phyloP scores from a whole-genome alignment of 2,329 filamentous ascomycete species.

The Fonsecaea erecta region DNA sequence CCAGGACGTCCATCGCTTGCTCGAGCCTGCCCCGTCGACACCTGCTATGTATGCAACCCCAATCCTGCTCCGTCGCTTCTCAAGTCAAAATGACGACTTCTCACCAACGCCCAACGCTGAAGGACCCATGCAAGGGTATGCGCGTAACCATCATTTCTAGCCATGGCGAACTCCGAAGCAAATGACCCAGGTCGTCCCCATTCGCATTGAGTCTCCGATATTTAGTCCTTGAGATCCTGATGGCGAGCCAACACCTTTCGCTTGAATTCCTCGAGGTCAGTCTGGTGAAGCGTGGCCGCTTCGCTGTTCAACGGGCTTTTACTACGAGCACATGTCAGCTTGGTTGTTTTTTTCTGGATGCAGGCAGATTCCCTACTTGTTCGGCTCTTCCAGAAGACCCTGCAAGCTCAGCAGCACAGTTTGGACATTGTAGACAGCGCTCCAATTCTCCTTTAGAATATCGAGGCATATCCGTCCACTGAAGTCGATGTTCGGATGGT shows the following conservation, averaged over 20 bases:
- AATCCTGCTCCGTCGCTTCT: not conserved
- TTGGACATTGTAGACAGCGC: slow-evolving; percentile 94
- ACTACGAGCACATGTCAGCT: slow-evolving; percentile 55
- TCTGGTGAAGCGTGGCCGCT: slow-evolving; percentile 95
- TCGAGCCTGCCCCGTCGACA: not conserved
- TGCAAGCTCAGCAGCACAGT: slow-evolving; percentile 91
- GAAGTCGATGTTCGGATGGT: slow-evolving; percentile 98
- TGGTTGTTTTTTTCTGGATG: not conserved
- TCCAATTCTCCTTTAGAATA: slow-evolving; percentile 99
- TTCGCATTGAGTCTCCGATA: not conserved
- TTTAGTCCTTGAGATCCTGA: slow-evolving; percentile 58
- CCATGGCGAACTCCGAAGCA: slow-evolving; percentile 14
- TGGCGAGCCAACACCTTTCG: slow-evolving; percentile 68
- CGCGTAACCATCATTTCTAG: slow-evolving; percentile 4
- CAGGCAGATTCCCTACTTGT: slow-evolving; percentile 73
- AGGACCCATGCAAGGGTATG: slow-evolving; percentile 3
- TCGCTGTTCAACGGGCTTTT: slow-evolving; percentile 94
- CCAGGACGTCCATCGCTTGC: slow-evolving; percentile 4
- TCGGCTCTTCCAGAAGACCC: slow-evolving; percentile 92
- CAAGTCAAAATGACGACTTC: not conserved
- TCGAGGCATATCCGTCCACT: slow-evolving; percentile 95
- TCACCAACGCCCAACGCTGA: slow-evolving; percentile 18
- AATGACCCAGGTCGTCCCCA: slow-evolving; percentile 13
- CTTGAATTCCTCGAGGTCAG: slow-evolving; percentile 84
- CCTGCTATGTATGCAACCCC: not conserved